Evolutionary conservation across 345 rosid species (phyloP).

Genomic region (Linum tenue): DNA sequence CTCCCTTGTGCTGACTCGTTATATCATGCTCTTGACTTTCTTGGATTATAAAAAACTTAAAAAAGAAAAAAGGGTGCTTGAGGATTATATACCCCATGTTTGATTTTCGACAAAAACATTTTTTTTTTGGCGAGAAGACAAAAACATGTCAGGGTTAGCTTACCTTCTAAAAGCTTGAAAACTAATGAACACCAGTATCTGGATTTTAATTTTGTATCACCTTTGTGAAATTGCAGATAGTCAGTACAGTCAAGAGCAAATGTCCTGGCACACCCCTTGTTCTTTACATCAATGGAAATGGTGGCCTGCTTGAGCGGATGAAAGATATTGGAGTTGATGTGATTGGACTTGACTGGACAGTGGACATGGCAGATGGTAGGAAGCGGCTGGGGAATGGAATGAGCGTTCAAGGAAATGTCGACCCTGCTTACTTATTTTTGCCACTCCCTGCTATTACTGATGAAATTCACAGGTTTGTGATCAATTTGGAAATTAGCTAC

Average conservation of each 20-base stretch:
- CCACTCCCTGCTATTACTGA: conserved; percentile 71
- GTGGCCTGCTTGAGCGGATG: conserved; percentile 91
- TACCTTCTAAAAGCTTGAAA: too few species aligned
- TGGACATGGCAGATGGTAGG: conserved; percentile 91
- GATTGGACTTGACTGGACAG: conserved; percentile 94
- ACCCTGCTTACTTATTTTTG: conserved; percentile 74
- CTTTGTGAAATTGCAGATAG: conserved; percentile 42
- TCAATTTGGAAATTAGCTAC: too few species aligned
- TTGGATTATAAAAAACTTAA: background rate
- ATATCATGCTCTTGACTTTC: background rate
- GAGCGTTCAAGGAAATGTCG: conserved; percentile 84
- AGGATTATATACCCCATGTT: too few species aligned
- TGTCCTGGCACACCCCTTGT: conserved; percentile 85
- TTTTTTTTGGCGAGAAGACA: too few species aligned
- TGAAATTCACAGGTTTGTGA: conserved; percentile 57
- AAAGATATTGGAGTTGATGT: conserved; percentile 84
- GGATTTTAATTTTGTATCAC: background rate
- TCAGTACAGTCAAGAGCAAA: conserved; percentile 41
- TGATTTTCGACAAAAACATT: too few species aligned
- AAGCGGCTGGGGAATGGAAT: conserved; percentile 54
- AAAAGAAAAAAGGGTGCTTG: background rate
- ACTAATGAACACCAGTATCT: background rate
- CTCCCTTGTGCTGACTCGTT: too few species aligned
- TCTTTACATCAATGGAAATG: conserved; percentile 86
- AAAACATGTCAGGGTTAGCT: too few species aligned